Conservation (phyloP, 306 rosid species). For the Dalbergia oliveri region DNA sequence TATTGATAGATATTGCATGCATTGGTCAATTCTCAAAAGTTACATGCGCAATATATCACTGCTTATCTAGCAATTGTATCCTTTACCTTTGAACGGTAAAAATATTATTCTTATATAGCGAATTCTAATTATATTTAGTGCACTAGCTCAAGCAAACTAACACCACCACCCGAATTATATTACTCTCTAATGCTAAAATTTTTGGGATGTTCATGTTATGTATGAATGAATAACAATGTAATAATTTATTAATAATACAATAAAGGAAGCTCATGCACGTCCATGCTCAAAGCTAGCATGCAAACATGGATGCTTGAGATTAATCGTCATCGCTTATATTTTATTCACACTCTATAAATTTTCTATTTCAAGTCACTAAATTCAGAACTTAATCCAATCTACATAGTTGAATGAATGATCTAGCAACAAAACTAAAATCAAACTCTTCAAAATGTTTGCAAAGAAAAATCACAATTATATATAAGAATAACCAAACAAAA, state of each 20-base stretch:
- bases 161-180: background rate
- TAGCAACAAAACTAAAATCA: background rate
- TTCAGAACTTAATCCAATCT: too few species aligned
- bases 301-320: background rate
- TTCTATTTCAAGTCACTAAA: too few species aligned
- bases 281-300: background rate
- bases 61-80: constrained; percentile 1
- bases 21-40: constrained; percentile 33
- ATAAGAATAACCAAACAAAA: background rate
- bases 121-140: background rate
- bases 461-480: background rate
- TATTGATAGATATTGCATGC: constrained; percentile 31
- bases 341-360: background rate
- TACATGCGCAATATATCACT: constrained; percentile 1
- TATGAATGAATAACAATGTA: background rate
- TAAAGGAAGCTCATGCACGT: background rate
- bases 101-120: background rate
- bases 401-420: background rate
- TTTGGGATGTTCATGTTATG: background rate
- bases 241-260: background rate
- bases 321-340: background rate
- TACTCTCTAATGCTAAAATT: background rate
- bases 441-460: background rate
- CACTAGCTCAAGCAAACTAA: background rate
- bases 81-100: too few species aligned